Percentiles rank a stretch among this genome's conserved stretches.
Conservation (phyloP, 495 filamentous ascomycete species). For the Penicillium lividum region DNA sequence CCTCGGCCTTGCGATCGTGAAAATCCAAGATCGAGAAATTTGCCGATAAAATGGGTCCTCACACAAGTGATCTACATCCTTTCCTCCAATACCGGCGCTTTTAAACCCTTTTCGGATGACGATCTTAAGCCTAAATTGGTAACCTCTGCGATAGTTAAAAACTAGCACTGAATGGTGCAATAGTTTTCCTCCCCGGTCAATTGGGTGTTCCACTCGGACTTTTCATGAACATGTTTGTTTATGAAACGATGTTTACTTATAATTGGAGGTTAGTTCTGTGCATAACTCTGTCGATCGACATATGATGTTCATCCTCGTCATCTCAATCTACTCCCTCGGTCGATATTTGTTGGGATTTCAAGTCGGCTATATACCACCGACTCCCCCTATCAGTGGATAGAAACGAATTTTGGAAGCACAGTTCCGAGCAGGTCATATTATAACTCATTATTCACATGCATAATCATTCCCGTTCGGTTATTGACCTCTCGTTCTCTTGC, state of each 20-base stretch:
- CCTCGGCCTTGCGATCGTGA: slow-evolving; percentile 9
- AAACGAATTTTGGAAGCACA: not conserved
- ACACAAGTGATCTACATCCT: not conserved
- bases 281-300: not conserved
- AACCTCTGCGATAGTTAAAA: slow-evolving; percentile 1
- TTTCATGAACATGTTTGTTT: not conserved
- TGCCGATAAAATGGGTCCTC: not conserved
- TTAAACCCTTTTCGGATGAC: not conserved
- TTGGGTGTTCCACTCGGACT: not conserved
- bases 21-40: not conserved
- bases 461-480: not conserved
- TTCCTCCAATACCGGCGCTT: not conserved
- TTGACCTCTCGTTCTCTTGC: not conserved
- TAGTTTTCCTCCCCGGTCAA: not conserved
- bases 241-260: not conserved
- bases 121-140: not conserved
- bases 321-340: not conserved
- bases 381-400: not conserved
- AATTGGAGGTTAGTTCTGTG: not conserved
- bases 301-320: not conserved
- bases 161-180: not conserved
- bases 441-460: not conserved
- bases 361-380: slow-evolving; percentile 1
- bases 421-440: not conserved
- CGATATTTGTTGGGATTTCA: slow-evolving; percentile 4